phyloP scores from a whole-genome alignment of 176 grass and related monocot species.

The Thalia dealbata region DNA sequence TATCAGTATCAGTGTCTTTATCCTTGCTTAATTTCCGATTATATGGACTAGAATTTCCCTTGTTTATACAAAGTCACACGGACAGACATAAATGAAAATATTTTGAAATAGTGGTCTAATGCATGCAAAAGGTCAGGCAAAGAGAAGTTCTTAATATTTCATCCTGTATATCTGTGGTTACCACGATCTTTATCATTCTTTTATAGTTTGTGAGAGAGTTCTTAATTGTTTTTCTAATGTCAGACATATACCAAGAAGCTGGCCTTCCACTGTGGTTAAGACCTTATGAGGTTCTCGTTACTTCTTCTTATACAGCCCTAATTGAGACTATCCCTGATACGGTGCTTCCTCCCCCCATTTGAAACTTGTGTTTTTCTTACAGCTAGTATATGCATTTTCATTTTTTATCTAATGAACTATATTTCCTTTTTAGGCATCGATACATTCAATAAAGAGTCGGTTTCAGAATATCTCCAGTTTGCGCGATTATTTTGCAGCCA shows the following conservation, averaged over 20 bases:
- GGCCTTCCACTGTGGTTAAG: constrained; percentile 97
- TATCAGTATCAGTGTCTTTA: neutral
- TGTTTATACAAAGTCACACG: neutral
- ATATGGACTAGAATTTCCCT: neutral
- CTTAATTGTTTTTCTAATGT: constrained; percentile 6
- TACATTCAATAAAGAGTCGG: constrained; percentile 97
- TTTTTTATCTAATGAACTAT: constrained; percentile 9
- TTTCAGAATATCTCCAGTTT: constrained; percentile 78
- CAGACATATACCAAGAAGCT: constrained; percentile 99
- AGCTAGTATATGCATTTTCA: constrained; percentile 16
- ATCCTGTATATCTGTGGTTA: neutral
- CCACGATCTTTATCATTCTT: neutral
- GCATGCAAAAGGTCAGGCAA: neutral
- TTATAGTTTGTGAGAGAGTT: neutral
- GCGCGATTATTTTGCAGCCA: constrained; percentile 80
- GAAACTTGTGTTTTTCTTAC: constrained; percentile 1
- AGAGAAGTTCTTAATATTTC: neutral
- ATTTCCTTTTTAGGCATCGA: constrained; percentile 63
- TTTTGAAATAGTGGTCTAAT: neutral
- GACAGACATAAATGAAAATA: neutral
- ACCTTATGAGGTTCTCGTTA: constrained; percentile 95
- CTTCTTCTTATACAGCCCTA: constrained; percentile 90
- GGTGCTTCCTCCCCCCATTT: constrained; percentile 24
- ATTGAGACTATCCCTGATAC: constrained; percentile 99
- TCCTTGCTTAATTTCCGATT: neutral